Conservation (phyloP, 345 rosid species). For the Microcos paniculata region DNA sequence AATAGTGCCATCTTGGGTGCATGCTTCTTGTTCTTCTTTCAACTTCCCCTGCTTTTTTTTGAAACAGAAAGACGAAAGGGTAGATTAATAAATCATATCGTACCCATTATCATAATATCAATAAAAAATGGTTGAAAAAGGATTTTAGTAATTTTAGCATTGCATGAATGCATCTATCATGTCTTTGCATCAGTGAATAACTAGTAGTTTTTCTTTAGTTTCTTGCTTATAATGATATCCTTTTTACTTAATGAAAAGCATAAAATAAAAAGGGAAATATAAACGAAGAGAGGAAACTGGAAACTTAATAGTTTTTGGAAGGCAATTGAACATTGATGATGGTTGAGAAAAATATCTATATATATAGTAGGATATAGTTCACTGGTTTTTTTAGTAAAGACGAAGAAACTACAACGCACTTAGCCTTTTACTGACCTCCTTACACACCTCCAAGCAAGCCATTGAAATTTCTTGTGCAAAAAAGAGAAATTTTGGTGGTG, state of each 20-base stretch:
- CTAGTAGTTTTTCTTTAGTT: neutral
- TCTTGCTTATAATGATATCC: neutral
- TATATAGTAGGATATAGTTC: neutral
- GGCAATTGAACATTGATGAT: neutral
- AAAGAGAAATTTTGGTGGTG: neutral
- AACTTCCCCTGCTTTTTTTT: conserved; percentile 30
- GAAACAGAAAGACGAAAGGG: neutral
- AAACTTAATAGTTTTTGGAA: neutral
- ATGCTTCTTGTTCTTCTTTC: conserved; percentile 36
- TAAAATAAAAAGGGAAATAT: neutral
- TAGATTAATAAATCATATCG: neutral
- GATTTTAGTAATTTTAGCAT: neutral
- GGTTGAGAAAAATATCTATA: no score
- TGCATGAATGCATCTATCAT: neutral
- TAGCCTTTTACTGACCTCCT: conserved; percentile 39
- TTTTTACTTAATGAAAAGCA: neutral
- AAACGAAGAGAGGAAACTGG: neutral
- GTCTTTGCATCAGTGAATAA: conserved; percentile 8
- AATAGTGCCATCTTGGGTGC: conserved; percentile 56
- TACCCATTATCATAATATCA: neutral
- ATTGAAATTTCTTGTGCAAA: conserved; percentile 21
- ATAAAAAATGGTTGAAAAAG: neutral
- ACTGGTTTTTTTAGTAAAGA: neutral
- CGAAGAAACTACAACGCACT: neutral
- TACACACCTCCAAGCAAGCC: conserved; percentile 48